Evolutionary conservation across 768 basidiomycete species (phyloP).

Genomic region (Boletus rufocinnamomeus): DNA sequence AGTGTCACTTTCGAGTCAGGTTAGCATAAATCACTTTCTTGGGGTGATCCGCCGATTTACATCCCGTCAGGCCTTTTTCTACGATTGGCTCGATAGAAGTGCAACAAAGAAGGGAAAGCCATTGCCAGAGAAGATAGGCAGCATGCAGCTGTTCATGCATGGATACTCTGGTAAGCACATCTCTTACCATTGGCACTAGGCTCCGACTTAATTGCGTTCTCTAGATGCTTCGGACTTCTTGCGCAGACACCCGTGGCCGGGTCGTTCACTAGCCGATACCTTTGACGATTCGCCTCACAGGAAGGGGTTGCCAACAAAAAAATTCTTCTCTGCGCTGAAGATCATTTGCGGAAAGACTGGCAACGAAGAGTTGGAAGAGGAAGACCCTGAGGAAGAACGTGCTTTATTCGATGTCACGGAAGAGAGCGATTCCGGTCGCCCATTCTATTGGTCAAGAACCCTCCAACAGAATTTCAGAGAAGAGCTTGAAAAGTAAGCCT

Average conservation of each 20-base stretch:
- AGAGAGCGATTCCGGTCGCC: conserved; percentile 51
- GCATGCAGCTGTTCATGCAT: conserved; percentile 86
- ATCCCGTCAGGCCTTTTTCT: conserved; percentile 74
- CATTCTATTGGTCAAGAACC: conserved; percentile 81
- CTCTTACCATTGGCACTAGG: not conserved
- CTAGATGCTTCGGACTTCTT: conserved; percentile 89
- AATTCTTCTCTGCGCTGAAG: conserved; percentile 65
- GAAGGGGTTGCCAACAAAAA: conserved; percentile 67
- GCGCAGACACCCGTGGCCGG: conserved; percentile 85
- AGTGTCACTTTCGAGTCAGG: conserved; percentile 78
- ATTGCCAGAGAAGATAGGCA: conserved; percentile 86
- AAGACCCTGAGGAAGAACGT: conserved; percentile 74
- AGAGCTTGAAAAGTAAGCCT: conserved; percentile 80
- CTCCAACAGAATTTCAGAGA: conserved; percentile 83
- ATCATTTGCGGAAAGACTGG: conserved; percentile 87
- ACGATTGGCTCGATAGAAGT: conserved; percentile 86
- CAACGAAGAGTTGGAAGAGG: conserved; percentile 69
- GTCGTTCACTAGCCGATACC: conserved; percentile 79
- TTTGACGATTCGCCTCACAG: conserved; percentile 84
- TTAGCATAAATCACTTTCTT: conserved; percentile 19
- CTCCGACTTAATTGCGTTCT: not conserved
- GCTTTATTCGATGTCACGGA: conserved; percentile 68
- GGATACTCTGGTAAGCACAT: conserved; percentile 65
- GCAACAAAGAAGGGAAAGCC: conserved; percentile 82
- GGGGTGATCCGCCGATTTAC: conserved; percentile 3